phyloP scores from a whole-genome alignment of 2,329 filamentous ascomycete species.

The Nothophoma quercina region DNA sequence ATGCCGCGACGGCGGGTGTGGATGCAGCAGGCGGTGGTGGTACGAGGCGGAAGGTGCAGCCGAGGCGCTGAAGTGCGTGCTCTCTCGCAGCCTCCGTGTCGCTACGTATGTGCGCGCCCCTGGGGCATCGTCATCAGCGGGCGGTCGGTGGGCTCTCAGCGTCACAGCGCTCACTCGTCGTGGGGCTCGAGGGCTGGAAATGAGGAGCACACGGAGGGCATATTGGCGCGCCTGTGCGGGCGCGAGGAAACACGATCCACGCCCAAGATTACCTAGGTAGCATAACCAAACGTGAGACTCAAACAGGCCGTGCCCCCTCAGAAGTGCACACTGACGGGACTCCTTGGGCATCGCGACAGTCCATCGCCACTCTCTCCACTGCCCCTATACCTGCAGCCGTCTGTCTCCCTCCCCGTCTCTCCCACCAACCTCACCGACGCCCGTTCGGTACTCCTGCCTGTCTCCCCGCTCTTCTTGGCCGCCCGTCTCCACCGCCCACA shows the following conservation, averaged over 20 bases:
- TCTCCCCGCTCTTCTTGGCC: constrained; percentile 2
- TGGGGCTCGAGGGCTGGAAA: constrained; percentile 30
- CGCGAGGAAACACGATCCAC: constrained; percentile 2
- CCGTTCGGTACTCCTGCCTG: constrained; percentile 15
- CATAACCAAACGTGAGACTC: constrained; percentile 12
- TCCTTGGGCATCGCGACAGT: constrained; percentile 29
- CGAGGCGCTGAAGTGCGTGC: constrained; percentile 19
- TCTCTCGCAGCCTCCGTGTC: too few relatives aligned
- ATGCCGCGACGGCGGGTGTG: background rate
- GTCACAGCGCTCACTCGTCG: constrained; percentile 9
- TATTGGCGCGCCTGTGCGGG: constrained; percentile 25
- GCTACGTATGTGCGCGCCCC: constrained; percentile 12
- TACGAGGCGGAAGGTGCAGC: constrained; percentile 28
- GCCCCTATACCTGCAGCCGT: constrained; percentile 18
- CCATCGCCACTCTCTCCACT: constrained; percentile 29
- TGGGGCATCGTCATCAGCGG: constrained; percentile 6
- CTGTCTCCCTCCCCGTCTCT: background rate
- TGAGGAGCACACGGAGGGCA: constrained; percentile 18
- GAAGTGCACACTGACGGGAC: constrained; percentile 20
- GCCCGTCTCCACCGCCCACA: constrained; percentile 22
- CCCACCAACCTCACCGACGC: constrained; percentile 13
- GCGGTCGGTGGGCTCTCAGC: background rate
- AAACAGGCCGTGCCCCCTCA: constrained; percentile 28
- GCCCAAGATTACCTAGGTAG: constrained; percentile 7
- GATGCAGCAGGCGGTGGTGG: constrained; percentile 15